These are phyloP conservation scores for Pyrus hybrid DNA, from an alignment of 331 rosid species.

Conservation along the genomic window DNA sequence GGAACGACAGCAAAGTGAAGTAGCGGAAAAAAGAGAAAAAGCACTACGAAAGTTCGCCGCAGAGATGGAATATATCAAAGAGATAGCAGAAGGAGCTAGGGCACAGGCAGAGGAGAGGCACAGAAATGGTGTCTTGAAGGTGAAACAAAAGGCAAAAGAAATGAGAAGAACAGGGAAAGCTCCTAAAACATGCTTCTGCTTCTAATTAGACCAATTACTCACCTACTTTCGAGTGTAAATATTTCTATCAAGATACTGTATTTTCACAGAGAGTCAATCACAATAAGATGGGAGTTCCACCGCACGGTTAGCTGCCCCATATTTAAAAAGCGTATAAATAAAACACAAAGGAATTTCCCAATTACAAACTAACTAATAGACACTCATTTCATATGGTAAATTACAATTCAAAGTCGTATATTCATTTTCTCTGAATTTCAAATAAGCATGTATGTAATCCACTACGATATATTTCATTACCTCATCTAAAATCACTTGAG, in stretches of 20 bases:
- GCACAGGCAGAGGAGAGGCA: slow-evolving; percentile 30
- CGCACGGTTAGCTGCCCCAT: background rate
- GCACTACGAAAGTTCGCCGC: slow-evolving; percentile 11
- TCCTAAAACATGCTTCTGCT: slow-evolving; percentile 47
- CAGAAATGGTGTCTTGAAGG: slow-evolving; percentile 34
- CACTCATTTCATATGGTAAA: background rate
- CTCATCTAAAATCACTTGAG: slow-evolving; percentile 3
- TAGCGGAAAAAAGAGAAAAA: slow-evolving; percentile 26
- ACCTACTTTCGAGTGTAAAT: background rate
- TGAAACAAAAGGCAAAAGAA: slow-evolving; percentile 41
- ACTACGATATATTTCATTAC: background rate
- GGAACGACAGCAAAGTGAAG: slow-evolving; percentile 31
- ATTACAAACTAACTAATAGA: background rate
- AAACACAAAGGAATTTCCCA: background rate
- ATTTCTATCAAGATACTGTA: slow-evolving; percentile 6
- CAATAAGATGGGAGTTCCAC: background rate
- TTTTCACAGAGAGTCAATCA: background rate
- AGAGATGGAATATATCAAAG: slow-evolving; percentile 19
- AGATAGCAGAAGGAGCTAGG: slow-evolving; percentile 51
- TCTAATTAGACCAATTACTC: slow-evolving; percentile 19
- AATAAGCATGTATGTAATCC: background rate
- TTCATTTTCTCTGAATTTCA: background rate
- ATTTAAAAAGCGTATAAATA: background rate
- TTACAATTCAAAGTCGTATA: background rate
- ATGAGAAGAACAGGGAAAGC: slow-evolving; percentile 50